Conservation (phyloP, 371 early-diverging fungal species). For the Mortierella sp. region DNA sequence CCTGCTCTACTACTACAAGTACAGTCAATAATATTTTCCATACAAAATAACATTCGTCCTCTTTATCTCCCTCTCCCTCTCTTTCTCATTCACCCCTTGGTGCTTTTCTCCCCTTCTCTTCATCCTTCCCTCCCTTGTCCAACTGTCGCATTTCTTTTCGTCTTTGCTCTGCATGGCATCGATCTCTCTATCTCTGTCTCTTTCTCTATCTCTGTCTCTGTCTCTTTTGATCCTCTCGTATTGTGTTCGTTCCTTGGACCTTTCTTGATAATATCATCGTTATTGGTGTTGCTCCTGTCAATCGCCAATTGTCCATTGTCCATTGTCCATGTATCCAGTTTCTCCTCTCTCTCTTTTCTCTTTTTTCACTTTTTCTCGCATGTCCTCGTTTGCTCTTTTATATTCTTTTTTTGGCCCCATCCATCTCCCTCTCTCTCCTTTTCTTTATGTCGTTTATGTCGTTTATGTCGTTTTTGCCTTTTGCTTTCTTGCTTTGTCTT, state of each 20-base stretch:
- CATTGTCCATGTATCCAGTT: slow-evolving; percentile 1
- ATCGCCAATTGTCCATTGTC: background rate
- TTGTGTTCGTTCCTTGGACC: background rate
- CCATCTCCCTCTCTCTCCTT: background rate
- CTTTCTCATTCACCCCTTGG: background rate
- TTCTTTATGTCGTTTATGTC: background rate
- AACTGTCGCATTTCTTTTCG: slow-evolving; percentile 4
- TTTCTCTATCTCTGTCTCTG: no score
- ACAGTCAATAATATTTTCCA: background rate
- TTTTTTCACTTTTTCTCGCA: background rate
- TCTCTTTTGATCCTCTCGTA: background rate
- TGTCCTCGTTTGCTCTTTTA: background rate
- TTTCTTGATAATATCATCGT: background rate
- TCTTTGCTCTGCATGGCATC: background rate
- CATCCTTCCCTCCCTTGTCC: background rate
- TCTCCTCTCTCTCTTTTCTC: background rate
- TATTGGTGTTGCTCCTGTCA: background rate
- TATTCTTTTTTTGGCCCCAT: slow-evolving; percentile 4
- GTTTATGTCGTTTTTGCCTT: background rate
- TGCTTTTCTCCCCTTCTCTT: background rate
- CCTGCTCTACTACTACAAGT: background rate
- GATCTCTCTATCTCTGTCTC: no score
- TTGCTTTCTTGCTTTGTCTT: background rate
- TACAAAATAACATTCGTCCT: no score
- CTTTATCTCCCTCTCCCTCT: background rate